Conservation (phyloP, 1,139 yeast species). For the Meyerozyma guilliermondii region DNA sequence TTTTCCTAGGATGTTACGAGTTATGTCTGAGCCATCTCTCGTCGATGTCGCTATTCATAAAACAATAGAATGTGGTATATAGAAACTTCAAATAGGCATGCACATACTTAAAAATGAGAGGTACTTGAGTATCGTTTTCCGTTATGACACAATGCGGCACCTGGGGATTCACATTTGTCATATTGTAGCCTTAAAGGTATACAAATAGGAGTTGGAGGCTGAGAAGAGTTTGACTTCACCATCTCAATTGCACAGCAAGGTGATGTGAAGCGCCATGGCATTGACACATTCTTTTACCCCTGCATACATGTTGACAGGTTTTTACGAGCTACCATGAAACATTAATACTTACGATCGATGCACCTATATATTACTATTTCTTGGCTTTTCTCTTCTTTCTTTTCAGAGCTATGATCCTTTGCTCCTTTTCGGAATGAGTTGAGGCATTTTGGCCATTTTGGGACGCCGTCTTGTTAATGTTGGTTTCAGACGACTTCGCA, state of each 20-base stretch:
- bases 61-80: background rate
- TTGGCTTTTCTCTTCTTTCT: constrained; percentile 60
- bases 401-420: constrained; percentile 61
- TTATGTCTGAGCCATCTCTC: constrained; percentile 38
- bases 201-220: background rate
- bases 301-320: background rate
- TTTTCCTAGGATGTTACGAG: constrained; percentile 91
- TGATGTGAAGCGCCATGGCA: background rate
- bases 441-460: constrained; percentile 23
- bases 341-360: background rate
- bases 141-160: too few relatives aligned
- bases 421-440: constrained; percentile 49
- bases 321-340: background rate
- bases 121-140: too few relatives aligned
- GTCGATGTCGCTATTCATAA: background rate
- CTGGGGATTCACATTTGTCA: too few relatives aligned
- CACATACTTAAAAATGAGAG: too few relatives aligned
- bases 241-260: background rate
- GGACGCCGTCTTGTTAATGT: constrained; percentile 8
- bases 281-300: background rate
- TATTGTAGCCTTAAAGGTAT: background rate
- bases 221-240: background rate
- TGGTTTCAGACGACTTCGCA: constrained; percentile 3
- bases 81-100: background rate
- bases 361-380: constrained; percentile 14